Conservation (phyloP, 306 rosid genomes). For the Vigna trinervia region DNA sequence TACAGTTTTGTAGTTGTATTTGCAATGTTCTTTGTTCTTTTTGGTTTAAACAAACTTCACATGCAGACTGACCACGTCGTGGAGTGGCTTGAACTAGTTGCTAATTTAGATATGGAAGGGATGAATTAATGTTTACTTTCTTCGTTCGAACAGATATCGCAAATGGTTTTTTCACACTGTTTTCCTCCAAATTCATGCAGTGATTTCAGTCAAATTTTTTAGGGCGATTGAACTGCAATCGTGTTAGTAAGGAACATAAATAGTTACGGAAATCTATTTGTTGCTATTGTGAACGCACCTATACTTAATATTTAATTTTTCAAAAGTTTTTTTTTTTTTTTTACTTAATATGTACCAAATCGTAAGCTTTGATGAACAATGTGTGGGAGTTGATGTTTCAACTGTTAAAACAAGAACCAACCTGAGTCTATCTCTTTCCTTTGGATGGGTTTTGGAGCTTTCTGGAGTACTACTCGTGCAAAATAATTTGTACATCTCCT, state of each 20-base stretch:
- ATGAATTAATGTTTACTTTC: background rate
- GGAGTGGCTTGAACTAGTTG: background rate
- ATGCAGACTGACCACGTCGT: background rate
- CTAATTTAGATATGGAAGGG: background rate
- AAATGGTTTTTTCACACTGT: background rate
- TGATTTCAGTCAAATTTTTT: background rate
- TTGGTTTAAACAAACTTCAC: background rate
- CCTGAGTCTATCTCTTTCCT: background rate
- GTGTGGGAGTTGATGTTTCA: background rate
- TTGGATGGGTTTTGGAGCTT: slow-evolving; percentile 1
- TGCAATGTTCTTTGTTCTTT: background rate
- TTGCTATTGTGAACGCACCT: background rate
- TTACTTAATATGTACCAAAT: background rate
- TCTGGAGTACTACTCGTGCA: background rate
- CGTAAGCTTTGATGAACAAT: background rate
- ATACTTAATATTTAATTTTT: background rate
- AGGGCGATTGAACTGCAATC: background rate
- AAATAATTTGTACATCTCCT: background rate
- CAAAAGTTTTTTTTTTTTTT: background rate
- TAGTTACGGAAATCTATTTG: background rate
- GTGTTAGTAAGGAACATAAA: background rate
- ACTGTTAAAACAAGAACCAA: background rate
- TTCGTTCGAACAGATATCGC: background rate
- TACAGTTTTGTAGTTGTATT: background rate
- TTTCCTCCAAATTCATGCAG: background rate